A percentile compares a stretch with the other conserved stretches of the same genome.
phyloP scores from a whole-genome alignment of 441 rosid genomes.

The Gossypium schwendimanii region DNA sequence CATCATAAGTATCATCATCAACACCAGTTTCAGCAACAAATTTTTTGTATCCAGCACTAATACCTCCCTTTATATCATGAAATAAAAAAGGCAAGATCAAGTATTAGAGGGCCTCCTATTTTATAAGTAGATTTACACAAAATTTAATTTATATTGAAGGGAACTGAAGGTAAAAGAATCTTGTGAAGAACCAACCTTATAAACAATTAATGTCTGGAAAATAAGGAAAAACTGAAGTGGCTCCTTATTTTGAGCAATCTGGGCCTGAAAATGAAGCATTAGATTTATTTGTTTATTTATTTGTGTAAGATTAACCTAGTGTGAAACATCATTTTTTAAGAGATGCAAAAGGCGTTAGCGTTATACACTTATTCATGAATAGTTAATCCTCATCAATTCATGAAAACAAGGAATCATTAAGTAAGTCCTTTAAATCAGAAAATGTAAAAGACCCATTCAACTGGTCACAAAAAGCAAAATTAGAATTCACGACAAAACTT shows the following conservation, averaged over 20 bases:
- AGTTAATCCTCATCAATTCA: slow-evolving; percentile 2
- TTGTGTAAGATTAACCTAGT: not conserved
- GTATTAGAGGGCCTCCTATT: slow-evolving; percentile 5
- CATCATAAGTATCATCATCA: slow-evolving; percentile 54
- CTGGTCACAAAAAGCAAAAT: no score
- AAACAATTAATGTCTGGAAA: slow-evolving; percentile 54
- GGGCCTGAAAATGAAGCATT: slow-evolving; percentile 49
- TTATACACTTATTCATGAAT: not conserved
- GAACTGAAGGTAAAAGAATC: slow-evolving; percentile 5
- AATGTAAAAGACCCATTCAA: no score
- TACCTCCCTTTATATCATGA: slow-evolving; percentile 54
- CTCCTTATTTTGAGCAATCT: slow-evolving; percentile 61
- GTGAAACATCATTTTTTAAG: not conserved
- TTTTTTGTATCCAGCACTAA: slow-evolving; percentile 51
- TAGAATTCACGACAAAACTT: no score
- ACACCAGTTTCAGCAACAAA: slow-evolving; percentile 48
- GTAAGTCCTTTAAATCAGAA: not conserved
- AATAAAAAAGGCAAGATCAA: slow-evolving; percentile 9
- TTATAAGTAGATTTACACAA: not conserved
- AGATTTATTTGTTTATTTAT: not conserved
- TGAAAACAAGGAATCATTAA: not conserved
- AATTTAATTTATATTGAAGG: not conserved
- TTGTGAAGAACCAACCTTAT: slow-evolving; percentile 48
- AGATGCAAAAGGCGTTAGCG: slow-evolving; percentile 13
- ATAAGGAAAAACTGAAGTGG: slow-evolving; percentile 63